These are phyloP conservation scores for Nemania sp. DNA, from an alignment of 2,329 filamentous ascomycete species.

Conservation along the genomic window DNA sequence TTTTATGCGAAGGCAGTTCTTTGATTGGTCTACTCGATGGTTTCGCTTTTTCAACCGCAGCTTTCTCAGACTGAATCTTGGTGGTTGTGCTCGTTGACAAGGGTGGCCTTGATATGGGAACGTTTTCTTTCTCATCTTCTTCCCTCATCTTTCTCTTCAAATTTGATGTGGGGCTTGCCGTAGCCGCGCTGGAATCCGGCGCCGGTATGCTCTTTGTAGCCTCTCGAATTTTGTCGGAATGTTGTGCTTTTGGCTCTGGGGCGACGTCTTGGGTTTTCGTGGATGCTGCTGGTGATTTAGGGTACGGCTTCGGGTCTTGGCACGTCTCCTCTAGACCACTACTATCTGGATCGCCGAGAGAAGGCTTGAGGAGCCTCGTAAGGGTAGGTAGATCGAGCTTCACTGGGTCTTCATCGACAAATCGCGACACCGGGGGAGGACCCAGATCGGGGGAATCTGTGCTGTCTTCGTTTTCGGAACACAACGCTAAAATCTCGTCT, in stretches of 20 bases:
- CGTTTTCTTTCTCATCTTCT: constrained; percentile 55
- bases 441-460: constrained; percentile 71
- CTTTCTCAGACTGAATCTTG: constrained; percentile 38
- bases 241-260: background rate
- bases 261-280: constrained; percentile 5
- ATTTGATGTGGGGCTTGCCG: constrained; percentile 48
- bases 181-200: constrained; percentile 22
- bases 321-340: constrained; percentile 3
- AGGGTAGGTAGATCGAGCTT: constrained; percentile 54
- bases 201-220: background rate
- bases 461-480: constrained; percentile 51
- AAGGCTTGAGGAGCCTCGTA: constrained; percentile 22
- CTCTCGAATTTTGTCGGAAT: constrained; percentile 3
- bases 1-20: constrained; percentile 48
- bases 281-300: background rate
- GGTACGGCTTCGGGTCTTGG: background rate
- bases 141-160: constrained; percentile 62
- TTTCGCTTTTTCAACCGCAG: constrained; percentile 34
- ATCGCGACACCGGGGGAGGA: constrained; percentile 61
- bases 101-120: constrained; percentile 39
- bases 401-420: constrained; percentile 59
- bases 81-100: constrained; percentile 32
- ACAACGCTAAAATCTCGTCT: constrained; percentile 65
- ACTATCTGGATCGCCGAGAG: constrained; percentile 16
- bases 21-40: constrained; percentile 48